phyloP scores from a whole-genome alignment of 108 stramenopile species.

The Conticribra weissflogii region DNA sequence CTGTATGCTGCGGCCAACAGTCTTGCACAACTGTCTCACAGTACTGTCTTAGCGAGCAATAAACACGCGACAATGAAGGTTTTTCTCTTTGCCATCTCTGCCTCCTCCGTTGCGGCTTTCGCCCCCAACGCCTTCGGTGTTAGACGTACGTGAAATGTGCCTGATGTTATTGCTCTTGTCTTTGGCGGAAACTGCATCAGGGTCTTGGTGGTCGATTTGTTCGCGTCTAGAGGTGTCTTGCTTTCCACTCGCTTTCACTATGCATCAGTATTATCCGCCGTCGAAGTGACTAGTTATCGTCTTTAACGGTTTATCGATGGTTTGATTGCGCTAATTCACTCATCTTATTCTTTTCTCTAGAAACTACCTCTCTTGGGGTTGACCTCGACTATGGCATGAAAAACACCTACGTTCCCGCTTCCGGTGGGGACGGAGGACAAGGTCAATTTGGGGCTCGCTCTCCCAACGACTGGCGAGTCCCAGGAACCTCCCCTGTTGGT shows the following conservation, averaged over 20 bases:
- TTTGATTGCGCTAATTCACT: neutral
- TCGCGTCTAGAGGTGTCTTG: no score
- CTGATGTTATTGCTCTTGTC: constrained; percentile 1
- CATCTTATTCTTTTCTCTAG: constrained; percentile 13
- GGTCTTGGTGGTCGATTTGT: neutral
- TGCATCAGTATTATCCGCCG: no score
- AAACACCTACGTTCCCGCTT: constrained; percentile 81
- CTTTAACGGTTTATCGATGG: no score
- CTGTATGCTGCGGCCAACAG: no score
- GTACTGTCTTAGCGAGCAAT: neutral
- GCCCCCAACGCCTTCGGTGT: constrained; percentile 74
- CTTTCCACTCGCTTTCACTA: no score
- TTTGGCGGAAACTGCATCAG: neutral
- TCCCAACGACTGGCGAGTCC: constrained; percentile 88
- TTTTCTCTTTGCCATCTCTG: constrained; percentile 68
- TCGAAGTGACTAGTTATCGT: no score
- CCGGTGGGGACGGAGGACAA: constrained; percentile 85
- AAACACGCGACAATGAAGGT: constrained; percentile 51
- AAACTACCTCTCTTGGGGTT: constrained; percentile 46
- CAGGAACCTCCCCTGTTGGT: constrained; percentile 89
- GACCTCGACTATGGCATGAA: constrained; percentile 88
- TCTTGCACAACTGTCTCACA: neutral
- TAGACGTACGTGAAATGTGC: constrained; percentile 68
- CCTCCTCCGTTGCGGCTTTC: constrained; percentile 79
- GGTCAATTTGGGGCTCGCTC: constrained; percentile 89